Evolutionary conservation across 331 rosid species (phyloP), one percentile per base, ranked within the genome.

Genomic region (Quercus lobata): DNA sequence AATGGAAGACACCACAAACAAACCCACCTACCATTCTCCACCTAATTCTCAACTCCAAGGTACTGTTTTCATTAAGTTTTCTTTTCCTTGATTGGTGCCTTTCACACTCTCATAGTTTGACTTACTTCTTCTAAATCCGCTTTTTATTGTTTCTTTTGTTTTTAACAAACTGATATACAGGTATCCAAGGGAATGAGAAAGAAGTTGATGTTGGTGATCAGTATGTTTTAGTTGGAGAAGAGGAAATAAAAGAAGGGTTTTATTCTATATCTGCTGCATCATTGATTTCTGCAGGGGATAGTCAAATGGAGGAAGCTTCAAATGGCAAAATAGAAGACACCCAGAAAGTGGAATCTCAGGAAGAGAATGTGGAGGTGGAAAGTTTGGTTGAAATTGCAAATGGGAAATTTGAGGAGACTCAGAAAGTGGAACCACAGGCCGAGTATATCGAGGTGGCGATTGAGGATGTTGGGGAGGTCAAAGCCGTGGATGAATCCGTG

Each of bases 231-330:
- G 82, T 65, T 71, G 74, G 69, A 71, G 78, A 69, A 69, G 22
- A 83, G 82, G 70, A 71, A 69, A 62, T 24, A 1, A 10, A 75
- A 52, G 57, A 49, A 52, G 56, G 14, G 25, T 9, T 41, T 41
- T 27, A 29, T 69, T 68, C 55, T 66, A 44, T 57, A n/a, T n/a
- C 75, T 74, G 63, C 73, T 65, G 82, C 46, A 54, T 8, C 7
- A 3, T 55, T 76, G 78, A 44, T 71, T 70, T 76, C 74, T 62
- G 79, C 85, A 72, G 56, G 57, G 66, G 57, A 62, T 30, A 70
- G 24, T 57, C 9, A 76, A 81, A 90, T 91, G 94, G 94, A 80
- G 56, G 90, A 63, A 34, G 18, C 86, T 34, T 72, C 83, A 30
- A 81, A 87, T 73, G 91, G 83, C 41, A 71, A 69, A 46, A 60